Percentiles rank a stretch among this genome's conserved stretches.
phyloP scores from a whole-genome alignment of 495 filamentous ascomycete genomes.

The Hypoxylon crocopeplum region DNA sequence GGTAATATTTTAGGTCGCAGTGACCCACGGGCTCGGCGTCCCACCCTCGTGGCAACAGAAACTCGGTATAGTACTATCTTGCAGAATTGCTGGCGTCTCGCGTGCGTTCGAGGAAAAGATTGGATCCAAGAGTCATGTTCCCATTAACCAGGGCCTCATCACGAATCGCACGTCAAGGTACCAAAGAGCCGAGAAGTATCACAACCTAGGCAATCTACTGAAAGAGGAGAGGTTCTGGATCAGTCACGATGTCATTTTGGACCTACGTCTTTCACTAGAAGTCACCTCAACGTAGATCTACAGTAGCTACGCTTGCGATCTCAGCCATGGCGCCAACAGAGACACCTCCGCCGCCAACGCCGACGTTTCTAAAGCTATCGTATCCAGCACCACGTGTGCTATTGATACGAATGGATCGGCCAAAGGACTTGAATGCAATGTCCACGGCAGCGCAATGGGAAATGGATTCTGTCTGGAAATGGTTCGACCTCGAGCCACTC shows the following conservation, averaged over 20 bases:
- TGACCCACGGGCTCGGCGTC: no score
- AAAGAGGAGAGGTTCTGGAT: neutral
- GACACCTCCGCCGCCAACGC: conserved; percentile 36
- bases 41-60: neutral
- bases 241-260: conserved; percentile 1
- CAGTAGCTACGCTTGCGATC: neutral
- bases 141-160: conserved; percentile 1
- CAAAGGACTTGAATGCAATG: conserved; percentile 58
- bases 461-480: conserved; percentile 52
- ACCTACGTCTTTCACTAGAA: no score
- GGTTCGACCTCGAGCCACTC: conserved; percentile 55
- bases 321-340: conserved; percentile 28
- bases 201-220: neutral
- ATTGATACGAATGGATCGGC: conserved; percentile 62
- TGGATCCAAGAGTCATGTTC: conserved; percentile 8
- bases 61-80: conserved; percentile 11
- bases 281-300: no score
- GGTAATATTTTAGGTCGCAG: conserved; percentile 11
- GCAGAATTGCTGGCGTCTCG: neutral
- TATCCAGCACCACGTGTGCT: conserved; percentile 61
- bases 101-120: neutral
- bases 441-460: conserved; percentile 50
- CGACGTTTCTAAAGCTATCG: conserved; percentile 35
- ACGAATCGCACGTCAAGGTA: neutral
- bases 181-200: neutral